These are phyloP conservation scores for Colletotrichum melonis DNA, from an alignment of 2,329 filamentous ascomycete species.

Conservation along the genomic window DNA sequence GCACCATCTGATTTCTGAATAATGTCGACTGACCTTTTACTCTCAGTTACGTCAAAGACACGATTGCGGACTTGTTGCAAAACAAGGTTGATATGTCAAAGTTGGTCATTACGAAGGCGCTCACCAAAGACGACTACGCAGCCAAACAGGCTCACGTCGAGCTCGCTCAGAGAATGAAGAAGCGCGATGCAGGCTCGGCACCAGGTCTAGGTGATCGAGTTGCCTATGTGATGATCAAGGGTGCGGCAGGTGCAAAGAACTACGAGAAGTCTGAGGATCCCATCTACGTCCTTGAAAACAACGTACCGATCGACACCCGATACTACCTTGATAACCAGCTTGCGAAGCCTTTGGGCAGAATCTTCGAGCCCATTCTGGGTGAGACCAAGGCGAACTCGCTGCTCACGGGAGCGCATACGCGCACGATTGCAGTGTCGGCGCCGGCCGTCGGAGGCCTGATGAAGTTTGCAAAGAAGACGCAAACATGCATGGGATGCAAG, in stretches of 20 bases:
- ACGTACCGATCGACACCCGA: constrained; percentile 96
- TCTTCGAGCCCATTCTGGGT: constrained; percentile 97
- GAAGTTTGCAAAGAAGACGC: constrained; percentile 98
- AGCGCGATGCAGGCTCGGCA: constrained; percentile 94
- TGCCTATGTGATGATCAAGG: constrained; percentile 97
- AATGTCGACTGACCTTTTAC: constrained; percentile 33
- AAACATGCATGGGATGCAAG: constrained; percentile 99
- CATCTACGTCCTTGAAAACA: constrained; percentile 96
- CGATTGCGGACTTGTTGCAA: constrained; percentile 92
- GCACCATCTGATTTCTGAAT: constrained; percentile 14
- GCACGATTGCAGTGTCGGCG: constrained; percentile 92
- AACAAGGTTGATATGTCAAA: constrained; percentile 99
- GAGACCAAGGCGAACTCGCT: constrained; percentile 90
- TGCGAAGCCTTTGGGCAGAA: constrained; percentile 91
- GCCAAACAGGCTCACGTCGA: constrained; percentile 97
- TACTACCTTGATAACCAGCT: constrained; percentile 99
- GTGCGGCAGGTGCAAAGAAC: constrained; percentile 88
- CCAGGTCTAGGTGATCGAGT: constrained; percentile 94
- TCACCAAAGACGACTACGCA: constrained; percentile 90
- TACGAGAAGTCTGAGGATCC: constrained; percentile 98
- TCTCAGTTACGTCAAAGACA: constrained; percentile 92
- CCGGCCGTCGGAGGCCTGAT: constrained; percentile 93
- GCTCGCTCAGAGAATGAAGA: constrained; percentile 95
- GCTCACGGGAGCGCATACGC: constrained; percentile 92
- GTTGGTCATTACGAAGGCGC: constrained; percentile 96